phyloP scores from a whole-genome alignment of 495 filamentous ascomycete species.

The Aspergillus egyptiacus region DNA sequence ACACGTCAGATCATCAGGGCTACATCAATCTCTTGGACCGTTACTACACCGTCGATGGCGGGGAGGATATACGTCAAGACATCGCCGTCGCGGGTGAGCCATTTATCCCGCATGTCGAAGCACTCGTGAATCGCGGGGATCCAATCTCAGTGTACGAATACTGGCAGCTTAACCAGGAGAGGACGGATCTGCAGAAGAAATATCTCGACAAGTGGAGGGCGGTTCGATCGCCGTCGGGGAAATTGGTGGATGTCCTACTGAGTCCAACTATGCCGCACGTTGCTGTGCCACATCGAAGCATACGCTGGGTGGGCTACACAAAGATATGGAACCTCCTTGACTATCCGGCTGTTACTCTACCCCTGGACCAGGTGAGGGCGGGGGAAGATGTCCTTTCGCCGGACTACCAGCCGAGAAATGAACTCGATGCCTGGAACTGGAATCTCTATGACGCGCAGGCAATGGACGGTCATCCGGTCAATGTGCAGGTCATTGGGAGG shows the following conservation, averaged over 20 bases:
- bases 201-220: constrained; percentile 54
- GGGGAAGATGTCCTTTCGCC: constrained; percentile 40
- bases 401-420: constrained; percentile 44
- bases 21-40: constrained; percentile 45
- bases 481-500: constrained; percentile 47
- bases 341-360: constrained; percentile 53
- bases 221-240: constrained; percentile 37
- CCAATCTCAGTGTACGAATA: constrained; percentile 51
- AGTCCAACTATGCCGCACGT: constrained; percentile 45
- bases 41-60: constrained; percentile 51
- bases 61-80: constrained; percentile 48
- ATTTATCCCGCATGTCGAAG: constrained; percentile 47
- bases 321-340: constrained; percentile 67
- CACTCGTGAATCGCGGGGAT: constrained; percentile 40
- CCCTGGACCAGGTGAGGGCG: constrained; percentile 46
- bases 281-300: constrained; percentile 43
- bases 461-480: constrained; percentile 42
- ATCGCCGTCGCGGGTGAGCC: constrained; percentile 46
- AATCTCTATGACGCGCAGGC: constrained; percentile 40
- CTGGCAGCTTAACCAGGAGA: constrained; percentile 51
- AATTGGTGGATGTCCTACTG: constrained; percentile 58
- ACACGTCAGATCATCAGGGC: constrained; percentile 34
- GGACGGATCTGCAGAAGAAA: constrained; percentile 43
- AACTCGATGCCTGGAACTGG: constrained; percentile 47
- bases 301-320: constrained; percentile 54